Percentiles rank a stretch among this genome's conserved stretches.
Conservation (phyloP, 2,329 filamentous ascomycete genomes). For the Hypoxylon sp. region DNA sequence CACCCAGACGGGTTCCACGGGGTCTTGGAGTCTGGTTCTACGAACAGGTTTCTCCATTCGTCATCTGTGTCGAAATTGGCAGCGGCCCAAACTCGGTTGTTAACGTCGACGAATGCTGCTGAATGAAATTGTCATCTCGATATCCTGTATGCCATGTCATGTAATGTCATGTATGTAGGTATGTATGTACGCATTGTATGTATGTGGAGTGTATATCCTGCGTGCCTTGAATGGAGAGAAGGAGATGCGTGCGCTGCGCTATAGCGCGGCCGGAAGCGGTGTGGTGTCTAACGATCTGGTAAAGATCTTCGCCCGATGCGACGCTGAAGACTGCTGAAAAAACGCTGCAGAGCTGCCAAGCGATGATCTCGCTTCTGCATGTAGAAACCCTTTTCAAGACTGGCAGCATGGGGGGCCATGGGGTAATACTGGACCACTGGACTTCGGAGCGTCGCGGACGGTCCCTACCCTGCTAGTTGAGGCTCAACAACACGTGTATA, state of each 20-base stretch:
- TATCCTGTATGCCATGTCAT: neutral
- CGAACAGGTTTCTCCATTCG: constrained; percentile 24
- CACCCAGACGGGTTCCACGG: constrained; percentile 15
- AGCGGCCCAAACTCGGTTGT: constrained; percentile 33
- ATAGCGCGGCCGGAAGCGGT: constrained; percentile 28
- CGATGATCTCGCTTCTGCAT: constrained; percentile 43
- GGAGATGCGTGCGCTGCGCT: constrained; percentile 14
- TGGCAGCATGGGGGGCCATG: constrained; percentile 10
- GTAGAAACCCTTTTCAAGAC: constrained; percentile 30
- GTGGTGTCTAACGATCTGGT: constrained; percentile 28
- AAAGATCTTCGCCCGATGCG: constrained; percentile 40
- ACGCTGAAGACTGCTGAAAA: constrained; percentile 32
- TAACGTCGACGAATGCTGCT: constrained; percentile 24
- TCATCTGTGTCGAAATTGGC: neutral
- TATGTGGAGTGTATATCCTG: too few species aligned
- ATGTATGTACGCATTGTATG: neutral
- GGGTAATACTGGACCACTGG: constrained; percentile 14
- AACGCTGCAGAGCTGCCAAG: constrained; percentile 25
- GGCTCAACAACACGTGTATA: constrained; percentile 42
- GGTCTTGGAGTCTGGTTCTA: constrained; percentile 24
- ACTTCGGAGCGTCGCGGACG: constrained; percentile 17
- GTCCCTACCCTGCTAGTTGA: constrained; percentile 29
- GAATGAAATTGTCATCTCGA: constrained; percentile 21
- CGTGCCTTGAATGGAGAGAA: neutral
- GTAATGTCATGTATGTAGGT: too few species aligned